Evolutionary conservation across 257 asterid species (phyloP).

Genomic region (Gentiana dahurica): DNA sequence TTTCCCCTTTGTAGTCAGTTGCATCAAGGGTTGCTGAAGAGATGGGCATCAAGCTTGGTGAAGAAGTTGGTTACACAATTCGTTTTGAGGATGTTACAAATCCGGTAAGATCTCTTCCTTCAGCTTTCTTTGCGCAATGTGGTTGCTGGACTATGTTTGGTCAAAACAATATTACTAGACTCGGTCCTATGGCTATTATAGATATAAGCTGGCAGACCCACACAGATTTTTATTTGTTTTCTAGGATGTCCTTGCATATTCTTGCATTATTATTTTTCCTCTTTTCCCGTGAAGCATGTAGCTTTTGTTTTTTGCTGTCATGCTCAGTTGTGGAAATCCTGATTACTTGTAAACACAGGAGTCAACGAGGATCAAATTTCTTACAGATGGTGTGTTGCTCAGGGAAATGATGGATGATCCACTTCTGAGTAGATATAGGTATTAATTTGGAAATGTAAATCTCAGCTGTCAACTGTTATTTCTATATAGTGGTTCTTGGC

Average conservation of each 20-base stretch:
- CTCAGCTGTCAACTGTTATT: background rate
- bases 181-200: background rate
- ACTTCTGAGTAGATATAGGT: slow-evolving; percentile 91
- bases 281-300: too few relatives aligned
- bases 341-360: slow-evolving; percentile 49
- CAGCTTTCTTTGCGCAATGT: background rate
- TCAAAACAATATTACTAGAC: background rate
- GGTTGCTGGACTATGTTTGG: background rate
- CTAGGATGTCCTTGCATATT: too few relatives aligned
- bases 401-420: slow-evolving; percentile 99
- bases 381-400: slow-evolving; percentile 92
- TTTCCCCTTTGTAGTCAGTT: slow-evolving; percentile 45
- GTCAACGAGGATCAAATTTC: slow-evolving; percentile 69
- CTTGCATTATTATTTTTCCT: too few relatives aligned
- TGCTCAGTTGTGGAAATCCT: slow-evolving; percentile 12
- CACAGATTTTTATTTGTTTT: background rate
- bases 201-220: background rate
- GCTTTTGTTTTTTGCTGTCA: background rate
- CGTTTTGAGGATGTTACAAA: slow-evolving; percentile 89
- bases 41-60: slow-evolving; percentile 88
- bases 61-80: slow-evolving; percentile 92
- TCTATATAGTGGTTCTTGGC: background rate
- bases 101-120: slow-evolving; percentile 32
- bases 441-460: slow-evolving; percentile 1
- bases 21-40: slow-evolving; percentile 90